Evolutionary conservation across 805 yeast genomes (phyloP).

Genomic region (Clavispora phyllophila): DNA sequence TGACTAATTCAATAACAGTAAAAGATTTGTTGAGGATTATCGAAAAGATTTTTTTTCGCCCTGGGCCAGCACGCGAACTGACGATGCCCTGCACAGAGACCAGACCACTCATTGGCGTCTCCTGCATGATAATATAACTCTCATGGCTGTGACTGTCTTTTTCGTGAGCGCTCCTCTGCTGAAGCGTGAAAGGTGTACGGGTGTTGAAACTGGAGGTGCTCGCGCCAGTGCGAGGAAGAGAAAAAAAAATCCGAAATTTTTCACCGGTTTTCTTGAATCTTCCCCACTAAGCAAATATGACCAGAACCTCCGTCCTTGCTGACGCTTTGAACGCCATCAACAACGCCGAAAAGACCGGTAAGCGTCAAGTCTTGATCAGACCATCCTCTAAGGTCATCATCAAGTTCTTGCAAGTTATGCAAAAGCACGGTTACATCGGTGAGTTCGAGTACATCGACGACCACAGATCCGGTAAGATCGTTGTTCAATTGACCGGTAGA

Average conservation of each 20-base stretch:
- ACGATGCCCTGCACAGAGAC: not conserved
- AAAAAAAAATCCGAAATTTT: not conserved
- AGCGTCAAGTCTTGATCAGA: slow-evolving; percentile 97
- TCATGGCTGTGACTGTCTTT: slow-evolving; percentile 1
- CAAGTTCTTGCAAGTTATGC: slow-evolving; percentile 95
- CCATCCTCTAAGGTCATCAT: slow-evolving; percentile 98
- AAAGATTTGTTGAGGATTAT: slow-evolving; percentile 4
- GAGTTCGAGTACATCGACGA: slow-evolving; percentile 98
- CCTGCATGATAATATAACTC: not conserved
- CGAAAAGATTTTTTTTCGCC: slow-evolving; percentile 15
- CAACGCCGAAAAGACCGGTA: slow-evolving; percentile 99
- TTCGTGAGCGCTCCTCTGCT: not conserved
- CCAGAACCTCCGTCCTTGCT: slow-evolving; percentile 97
- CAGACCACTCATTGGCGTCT: not conserved
- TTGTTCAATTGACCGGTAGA: slow-evolving; percentile 95
- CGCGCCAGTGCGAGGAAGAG: not conserved
- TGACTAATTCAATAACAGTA: slow-evolving; percentile 7
- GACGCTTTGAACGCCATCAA: slow-evolving; percentile 97
- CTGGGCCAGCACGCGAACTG: slow-evolving; percentile 1
- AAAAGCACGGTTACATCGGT: slow-evolving; percentile 97
- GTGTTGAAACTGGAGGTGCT: not conserved
- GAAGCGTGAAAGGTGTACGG: not conserved
- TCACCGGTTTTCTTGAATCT: slow-evolving; percentile 2
- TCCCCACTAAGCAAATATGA: slow-evolving; percentile 45
- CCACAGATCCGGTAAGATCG: slow-evolving; percentile 98